Conservation (phyloP, 2,329 filamentous ascomycete genomes). For the Claviceps sp. region DNA sequence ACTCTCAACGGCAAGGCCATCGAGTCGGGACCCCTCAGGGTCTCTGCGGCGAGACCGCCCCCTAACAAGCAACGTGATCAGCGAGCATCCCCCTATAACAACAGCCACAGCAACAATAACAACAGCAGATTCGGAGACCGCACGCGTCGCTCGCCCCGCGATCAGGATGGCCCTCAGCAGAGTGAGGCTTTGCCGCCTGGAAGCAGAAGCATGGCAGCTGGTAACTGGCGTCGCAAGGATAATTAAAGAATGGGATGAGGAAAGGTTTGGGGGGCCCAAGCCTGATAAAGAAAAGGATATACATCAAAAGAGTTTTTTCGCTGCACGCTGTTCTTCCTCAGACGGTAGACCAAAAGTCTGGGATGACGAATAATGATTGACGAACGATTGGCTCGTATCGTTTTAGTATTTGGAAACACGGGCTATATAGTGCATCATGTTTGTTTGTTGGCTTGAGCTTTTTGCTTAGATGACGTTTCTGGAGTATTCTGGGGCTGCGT, state of each 20-base stretch:
- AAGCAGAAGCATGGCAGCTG: constrained; percentile 4
- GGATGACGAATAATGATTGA: too few species aligned
- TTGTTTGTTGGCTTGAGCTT: too few species aligned
- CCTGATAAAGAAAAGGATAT: too few species aligned
- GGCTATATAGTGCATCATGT: too few species aligned
- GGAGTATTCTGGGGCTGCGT: too few species aligned
- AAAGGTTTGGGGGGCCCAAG: too few species aligned
- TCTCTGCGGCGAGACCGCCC: constrained; percentile 6
- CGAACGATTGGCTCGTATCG: too few species aligned
- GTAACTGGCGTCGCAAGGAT: constrained; percentile 3
- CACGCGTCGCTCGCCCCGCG: not conserved
- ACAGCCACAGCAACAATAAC: not conserved
- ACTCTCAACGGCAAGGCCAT: constrained; percentile 12
- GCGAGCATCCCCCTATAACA: not conserved
- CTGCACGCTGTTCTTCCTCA: too few species aligned
- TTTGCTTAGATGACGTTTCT: too few species aligned
- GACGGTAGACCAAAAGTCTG: too few species aligned
- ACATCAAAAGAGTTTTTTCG: not conserved
- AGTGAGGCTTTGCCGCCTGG: not conserved
- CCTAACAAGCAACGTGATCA: constrained; percentile 1
- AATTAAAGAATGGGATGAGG: not conserved
- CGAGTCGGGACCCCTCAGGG: constrained; percentile 12
- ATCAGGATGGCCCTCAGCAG: constrained; percentile 1
- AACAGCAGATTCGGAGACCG: not conserved
- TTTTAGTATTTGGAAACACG: too few species aligned